Conservation (phyloP, 345 rosid genomes). For the Hibiscus mutabilis region DNA sequence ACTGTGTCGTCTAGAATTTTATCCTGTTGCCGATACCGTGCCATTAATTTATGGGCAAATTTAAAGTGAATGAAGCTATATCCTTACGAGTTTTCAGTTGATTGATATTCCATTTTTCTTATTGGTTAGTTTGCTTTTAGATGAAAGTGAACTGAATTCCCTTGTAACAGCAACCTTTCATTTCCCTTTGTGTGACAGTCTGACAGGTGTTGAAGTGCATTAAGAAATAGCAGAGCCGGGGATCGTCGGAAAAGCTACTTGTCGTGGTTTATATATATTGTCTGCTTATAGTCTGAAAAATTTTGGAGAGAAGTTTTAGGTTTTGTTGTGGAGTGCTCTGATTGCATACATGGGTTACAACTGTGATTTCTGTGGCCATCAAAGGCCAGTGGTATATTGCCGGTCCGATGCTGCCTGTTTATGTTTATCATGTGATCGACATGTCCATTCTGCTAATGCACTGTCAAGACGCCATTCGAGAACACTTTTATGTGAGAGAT, state of each 20-base stretch:
- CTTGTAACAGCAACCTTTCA: neutral
- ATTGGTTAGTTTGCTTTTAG: neutral
- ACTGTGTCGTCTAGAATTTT: neutral
- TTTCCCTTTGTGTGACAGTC: neutral
- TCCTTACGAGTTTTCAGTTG: neutral
- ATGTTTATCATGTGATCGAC: conserved; percentile 90
- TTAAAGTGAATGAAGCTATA: conserved; percentile 2
- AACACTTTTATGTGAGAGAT: conserved; percentile 80
- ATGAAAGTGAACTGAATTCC: neutral
- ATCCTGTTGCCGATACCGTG: neutral
- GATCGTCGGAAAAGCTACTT: conserved; percentile 16
- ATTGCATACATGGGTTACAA: conserved; percentile 21
- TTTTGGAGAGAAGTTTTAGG: neutral
- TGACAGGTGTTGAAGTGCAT: conserved; percentile 16
- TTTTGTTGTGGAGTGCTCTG: neutral
- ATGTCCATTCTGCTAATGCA: conserved; percentile 92
- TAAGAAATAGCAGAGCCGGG: neutral
- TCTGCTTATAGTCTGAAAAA: conserved; percentile 10
- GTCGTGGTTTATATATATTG: conserved; percentile 15
- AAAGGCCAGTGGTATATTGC: conserved; percentile 89
- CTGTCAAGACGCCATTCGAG: conserved; percentile 88
- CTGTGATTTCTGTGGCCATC: conserved; percentile 92
- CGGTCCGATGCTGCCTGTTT: conserved; percentile 91
- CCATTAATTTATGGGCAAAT: neutral
- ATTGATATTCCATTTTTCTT: neutral